Percentiles rank a stretch among this genome's conserved stretches.
These are phyloP conservation scores for Penicillium lividum DNA, from an alignment of 495 filamentous ascomycete genomes.

Conservation along the genomic window DNA sequence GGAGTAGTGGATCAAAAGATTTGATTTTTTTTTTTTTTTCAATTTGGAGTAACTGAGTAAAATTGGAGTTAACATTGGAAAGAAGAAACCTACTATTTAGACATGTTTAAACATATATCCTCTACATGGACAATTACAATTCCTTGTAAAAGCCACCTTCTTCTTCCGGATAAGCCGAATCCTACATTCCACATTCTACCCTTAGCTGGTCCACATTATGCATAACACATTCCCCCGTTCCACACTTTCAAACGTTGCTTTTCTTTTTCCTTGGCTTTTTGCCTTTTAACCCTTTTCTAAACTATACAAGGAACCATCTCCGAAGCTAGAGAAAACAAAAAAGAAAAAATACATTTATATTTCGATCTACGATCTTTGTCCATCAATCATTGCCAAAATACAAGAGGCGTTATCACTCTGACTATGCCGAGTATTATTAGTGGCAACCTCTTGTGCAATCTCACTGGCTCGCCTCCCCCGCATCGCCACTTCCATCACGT, in stretches of 20 bases:
- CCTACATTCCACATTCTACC: neutral
- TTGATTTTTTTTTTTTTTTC: too few relatives aligned
- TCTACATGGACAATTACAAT: too few relatives aligned
- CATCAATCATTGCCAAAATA: slow-evolving; percentile 36
- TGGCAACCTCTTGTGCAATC: slow-evolving; percentile 33
- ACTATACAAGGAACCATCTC: slow-evolving; percentile 1
- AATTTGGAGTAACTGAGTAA: neutral
- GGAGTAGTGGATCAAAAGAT: neutral
- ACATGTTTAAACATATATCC: too few relatives aligned
- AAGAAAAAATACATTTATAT: neutral
- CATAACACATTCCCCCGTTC: slow-evolving; percentile 20
- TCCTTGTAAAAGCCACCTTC: slow-evolving; percentile 25
- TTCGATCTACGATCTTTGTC: slow-evolving; percentile 21
- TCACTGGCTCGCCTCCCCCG: slow-evolving; percentile 33
- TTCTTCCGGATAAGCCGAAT: slow-evolving; percentile 22
- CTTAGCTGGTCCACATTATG: slow-evolving; percentile 12
- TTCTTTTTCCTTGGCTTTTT: neutral
- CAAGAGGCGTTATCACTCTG: slow-evolving; percentile 39
- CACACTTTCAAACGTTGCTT: neutral
- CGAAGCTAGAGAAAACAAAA: neutral
- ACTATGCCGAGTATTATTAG: slow-evolving; percentile 12
- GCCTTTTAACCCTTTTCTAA: neutral
- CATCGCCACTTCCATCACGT: slow-evolving; percentile 37
- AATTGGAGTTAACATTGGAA: too few relatives aligned
- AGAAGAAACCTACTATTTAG: too few relatives aligned